Conservation (phyloP, 169 alveolate genomes). For the Plasmodium relictum region DNA sequence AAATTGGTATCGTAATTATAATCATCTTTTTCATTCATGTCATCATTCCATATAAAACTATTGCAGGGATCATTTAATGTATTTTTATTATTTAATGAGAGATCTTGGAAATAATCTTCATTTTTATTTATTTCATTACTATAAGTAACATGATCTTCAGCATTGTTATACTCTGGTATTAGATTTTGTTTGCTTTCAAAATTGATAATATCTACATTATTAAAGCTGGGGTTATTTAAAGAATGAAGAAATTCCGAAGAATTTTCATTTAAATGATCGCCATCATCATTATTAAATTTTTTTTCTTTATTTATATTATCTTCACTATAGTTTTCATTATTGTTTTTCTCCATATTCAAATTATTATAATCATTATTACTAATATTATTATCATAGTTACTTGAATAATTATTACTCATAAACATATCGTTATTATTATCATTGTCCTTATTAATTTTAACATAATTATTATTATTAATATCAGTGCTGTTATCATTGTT, state of each 20-base stretch:
- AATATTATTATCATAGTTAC: background rate
- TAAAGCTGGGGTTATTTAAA: background rate
- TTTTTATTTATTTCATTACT: constrained; percentile 10
- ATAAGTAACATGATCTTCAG: constrained; percentile 62
- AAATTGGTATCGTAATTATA: background rate
- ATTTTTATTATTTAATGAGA: constrained; percentile 10
- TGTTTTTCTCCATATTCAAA: background rate
- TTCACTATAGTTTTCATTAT: background rate
- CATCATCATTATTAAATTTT: background rate
- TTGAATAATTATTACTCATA: background rate
- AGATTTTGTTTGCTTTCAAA: constrained; percentile 13
- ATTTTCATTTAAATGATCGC: background rate
- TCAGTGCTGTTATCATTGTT: background rate
- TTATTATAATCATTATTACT: background rate
- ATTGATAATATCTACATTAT: background rate
- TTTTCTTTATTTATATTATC: background rate
- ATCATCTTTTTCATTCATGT: background rate
- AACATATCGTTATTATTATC: background rate
- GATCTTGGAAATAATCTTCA: constrained; percentile 5
- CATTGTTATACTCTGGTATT: constrained; percentile 50
- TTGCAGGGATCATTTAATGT: background rate
- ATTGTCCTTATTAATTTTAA: background rate
- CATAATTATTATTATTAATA: background rate
- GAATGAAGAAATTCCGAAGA: background rate
- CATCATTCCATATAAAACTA: constrained; percentile 26